A percentile compares a stretch with the other conserved stretches of the same genome.
These are phyloP conservation scores for Clitopilus passeckerianus DNA, from an alignment of 768 basidiomycete genomes.

Conservation along the genomic window DNA sequence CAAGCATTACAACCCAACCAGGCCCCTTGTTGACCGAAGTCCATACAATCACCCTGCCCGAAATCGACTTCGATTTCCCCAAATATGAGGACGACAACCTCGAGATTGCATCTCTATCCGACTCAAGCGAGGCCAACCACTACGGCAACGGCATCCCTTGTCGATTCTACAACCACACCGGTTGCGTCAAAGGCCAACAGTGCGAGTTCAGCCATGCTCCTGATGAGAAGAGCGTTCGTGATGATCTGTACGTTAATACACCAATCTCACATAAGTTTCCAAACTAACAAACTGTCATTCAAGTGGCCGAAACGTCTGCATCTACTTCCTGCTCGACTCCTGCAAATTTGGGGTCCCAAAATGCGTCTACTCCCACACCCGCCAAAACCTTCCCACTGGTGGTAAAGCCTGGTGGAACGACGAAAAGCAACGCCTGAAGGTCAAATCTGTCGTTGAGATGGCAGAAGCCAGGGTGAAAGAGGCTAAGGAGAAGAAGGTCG, in stretches of 20 bases:
- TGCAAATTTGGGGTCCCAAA: constrained; percentile 32
- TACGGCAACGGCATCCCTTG: constrained; percentile 48
- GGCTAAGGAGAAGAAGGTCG: constrained; percentile 8
- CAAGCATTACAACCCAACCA: constrained; percentile 6
- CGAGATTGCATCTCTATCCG: constrained; percentile 25
- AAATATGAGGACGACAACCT: constrained; percentile 26
- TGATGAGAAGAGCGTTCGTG: constrained; percentile 48
- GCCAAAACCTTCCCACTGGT: constrained; percentile 22
- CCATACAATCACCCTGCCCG: constrained; percentile 4
- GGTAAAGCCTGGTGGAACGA: constrained; percentile 30
- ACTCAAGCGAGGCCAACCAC: constrained; percentile 46
- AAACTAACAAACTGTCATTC: constrained; percentile 18
- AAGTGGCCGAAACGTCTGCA: constrained; percentile 52
- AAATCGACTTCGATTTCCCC: constrained; percentile 27
- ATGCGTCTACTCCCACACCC: constrained; percentile 37
- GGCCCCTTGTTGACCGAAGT: neutral
- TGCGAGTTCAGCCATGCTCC: constrained; percentile 52
- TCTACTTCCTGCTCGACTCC: constrained; percentile 29
- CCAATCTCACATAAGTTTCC: constrained; percentile 43
- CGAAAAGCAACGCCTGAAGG: constrained; percentile 10
- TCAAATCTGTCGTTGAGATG: constrained; percentile 13
- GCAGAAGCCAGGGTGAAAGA: constrained; percentile 15
- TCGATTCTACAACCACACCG: constrained; percentile 51
- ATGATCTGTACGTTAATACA: constrained; percentile 49
- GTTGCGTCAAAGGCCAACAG: constrained; percentile 33